These are phyloP conservation scores for Stromatinia cepivora DNA, from an alignment of 2,329 filamentous ascomycete genomes.

Conservation along the genomic window DNA sequence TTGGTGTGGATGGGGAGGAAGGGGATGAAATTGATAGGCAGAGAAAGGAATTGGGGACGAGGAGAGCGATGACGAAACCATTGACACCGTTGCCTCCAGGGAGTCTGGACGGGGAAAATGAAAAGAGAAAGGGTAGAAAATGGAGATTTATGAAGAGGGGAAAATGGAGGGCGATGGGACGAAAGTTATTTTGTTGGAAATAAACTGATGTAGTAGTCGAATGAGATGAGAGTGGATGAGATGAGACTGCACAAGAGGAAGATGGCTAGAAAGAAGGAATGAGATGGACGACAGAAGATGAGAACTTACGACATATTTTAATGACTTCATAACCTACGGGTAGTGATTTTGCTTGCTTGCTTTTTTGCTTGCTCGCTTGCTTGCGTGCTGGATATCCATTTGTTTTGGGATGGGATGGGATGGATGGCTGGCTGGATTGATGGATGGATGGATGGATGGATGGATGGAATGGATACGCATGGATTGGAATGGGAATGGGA, in stretches of 20 bases:
- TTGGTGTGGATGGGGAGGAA: conserved; percentile 4
- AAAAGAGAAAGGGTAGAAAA: not conserved
- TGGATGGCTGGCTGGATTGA: not conserved
- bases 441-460: not conserved
- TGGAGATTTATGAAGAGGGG: not conserved
- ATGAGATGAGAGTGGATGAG: not conserved
- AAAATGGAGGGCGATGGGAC: conserved; percentile 2
- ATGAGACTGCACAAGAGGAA: not conserved
- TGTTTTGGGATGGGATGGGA: not conserved
- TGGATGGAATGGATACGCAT: too few relatives aligned
- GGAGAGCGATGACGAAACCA: conserved; percentile 19
- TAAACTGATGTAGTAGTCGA: not conserved
- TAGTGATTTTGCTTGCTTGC: not conserved
- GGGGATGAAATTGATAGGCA: conserved; percentile 17
- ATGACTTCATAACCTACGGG: conserved; percentile 1
- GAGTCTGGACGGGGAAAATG: not conserved
- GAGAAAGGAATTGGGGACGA: not conserved
- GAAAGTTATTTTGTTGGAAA: conserved; percentile 30
- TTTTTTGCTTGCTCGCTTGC: not conserved
- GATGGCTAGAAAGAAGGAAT: conserved; percentile 5
- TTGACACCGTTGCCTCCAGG: conserved; percentile 5
- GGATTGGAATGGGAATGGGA: not conserved
- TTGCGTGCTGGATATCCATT: not conserved
- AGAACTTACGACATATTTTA: conserved; percentile 11
- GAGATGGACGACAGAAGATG: not conserved